Percentiles rank a stretch among this genome's conserved stretches.
Evolutionary conservation across 257 asterid genomes (phyloP).

Genomic region (Jasminum sambac): DNA sequence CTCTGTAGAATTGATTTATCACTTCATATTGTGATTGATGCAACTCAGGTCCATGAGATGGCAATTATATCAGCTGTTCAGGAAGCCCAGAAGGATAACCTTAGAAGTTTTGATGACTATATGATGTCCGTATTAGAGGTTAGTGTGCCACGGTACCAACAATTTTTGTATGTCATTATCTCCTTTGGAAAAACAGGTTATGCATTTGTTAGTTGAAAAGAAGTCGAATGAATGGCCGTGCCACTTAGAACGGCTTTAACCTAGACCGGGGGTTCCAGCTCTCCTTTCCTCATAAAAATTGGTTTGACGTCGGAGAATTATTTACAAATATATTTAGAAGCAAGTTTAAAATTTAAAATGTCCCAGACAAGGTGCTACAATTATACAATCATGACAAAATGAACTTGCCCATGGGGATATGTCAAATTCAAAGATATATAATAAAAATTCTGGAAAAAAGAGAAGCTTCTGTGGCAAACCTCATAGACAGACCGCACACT

Average conservation of each 20-base stretch:
- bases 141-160: conserved; percentile 25
- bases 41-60: conserved; percentile 90
- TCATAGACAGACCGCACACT: too few relatives aligned
- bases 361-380: too few relatives aligned
- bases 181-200: neutral
- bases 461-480: too few relatives aligned
- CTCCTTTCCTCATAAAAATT: neutral
- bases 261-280: neutral
- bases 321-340: too few relatives aligned
- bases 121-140: conserved; percentile 98
- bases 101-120: conserved; percentile 78
- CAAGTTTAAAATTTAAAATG: too few relatives aligned
- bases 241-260: neutral
- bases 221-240: neutral
- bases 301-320: too few relatives aligned
- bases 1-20: conserved; percentile 17
- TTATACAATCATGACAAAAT: too few relatives aligned
- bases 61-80: conserved; percentile 95
- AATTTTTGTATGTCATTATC: neutral
- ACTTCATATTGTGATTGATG: conserved; percentile 24
- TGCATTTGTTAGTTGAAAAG: neutral
- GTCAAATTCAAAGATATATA: too few relatives aligned
- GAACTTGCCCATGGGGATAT: too few relatives aligned
- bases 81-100: conserved; percentile 95
- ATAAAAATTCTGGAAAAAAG: too few relatives aligned